Conservation (phyloP, 345 rosid species). For the Dimocarpus longan region DNA sequence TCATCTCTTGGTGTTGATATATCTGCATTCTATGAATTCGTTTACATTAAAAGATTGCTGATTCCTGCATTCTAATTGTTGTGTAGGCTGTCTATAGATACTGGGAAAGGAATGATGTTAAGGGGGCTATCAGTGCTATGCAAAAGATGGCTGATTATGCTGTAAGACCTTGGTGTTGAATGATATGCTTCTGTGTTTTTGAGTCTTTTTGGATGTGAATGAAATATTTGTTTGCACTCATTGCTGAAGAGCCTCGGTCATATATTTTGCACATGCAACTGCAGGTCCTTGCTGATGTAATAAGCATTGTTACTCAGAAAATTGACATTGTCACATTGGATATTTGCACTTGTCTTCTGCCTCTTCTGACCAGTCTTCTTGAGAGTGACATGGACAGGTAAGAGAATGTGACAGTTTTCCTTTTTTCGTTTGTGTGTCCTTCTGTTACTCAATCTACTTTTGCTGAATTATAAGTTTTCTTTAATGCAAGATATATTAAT, state of each 20-base stretch:
- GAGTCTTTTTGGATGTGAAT: neutral
- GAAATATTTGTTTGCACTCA: neutral
- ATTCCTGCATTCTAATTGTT: slow-evolving; percentile 24
- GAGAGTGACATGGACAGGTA: slow-evolving; percentile 90
- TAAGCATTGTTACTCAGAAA: slow-evolving; percentile 62
- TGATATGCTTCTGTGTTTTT: slow-evolving; percentile 6
- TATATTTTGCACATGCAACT: slow-evolving; percentile 22
- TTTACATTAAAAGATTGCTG: slow-evolving; percentile 24
- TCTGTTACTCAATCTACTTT: neutral
- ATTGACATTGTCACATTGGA: slow-evolving; percentile 79
- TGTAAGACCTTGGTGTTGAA: slow-evolving; percentile 46
- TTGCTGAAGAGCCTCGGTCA: neutral
- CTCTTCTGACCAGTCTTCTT: slow-evolving; percentile 74
- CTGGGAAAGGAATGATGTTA: slow-evolving; percentile 90
- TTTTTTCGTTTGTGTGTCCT: neutral
- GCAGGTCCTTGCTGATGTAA: slow-evolving; percentile 89
- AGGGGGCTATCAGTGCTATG: slow-evolving; percentile 69
- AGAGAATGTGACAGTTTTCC: slow-evolving; percentile 17
- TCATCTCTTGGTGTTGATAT: neutral
- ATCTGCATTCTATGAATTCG: neutral
- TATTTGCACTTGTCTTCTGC: slow-evolving; percentile 81
- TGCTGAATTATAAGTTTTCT: neutral
- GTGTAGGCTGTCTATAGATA: slow-evolving; percentile 78
- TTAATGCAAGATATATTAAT: neutral
- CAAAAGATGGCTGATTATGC: slow-evolving; percentile 95